These are phyloP conservation scores for Pseudopyrenochaeta lycopersici DNA, from an alignment of 2,329 filamentous ascomycete genomes.

Conservation along the genomic window DNA sequence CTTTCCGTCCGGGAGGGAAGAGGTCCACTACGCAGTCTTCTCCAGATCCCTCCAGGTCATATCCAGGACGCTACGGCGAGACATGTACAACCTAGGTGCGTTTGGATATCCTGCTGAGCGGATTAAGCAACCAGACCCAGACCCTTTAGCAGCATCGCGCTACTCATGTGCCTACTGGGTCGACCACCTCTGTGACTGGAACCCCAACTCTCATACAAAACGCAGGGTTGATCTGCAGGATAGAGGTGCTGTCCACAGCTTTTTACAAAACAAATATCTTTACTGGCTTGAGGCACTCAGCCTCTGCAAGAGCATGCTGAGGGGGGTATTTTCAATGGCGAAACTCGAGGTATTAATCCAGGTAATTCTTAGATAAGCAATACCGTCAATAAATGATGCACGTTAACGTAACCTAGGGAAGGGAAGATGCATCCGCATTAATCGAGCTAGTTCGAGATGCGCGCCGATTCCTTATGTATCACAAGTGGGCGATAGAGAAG, in stretches of 20 bases:
- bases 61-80: slow-evolving; percentile 25
- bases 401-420: neutral
- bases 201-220: too few relatives aligned
- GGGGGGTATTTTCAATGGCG: slow-evolving; percentile 9
- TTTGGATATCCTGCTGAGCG: slow-evolving; percentile 25
- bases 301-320: slow-evolving; percentile 10
- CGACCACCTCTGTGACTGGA: slow-evolving; percentile 43
- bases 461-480: neutral
- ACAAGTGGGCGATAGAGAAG: too few relatives aligned
- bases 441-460: neutral
- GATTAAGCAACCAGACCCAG: slow-evolving; percentile 26
- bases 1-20: slow-evolving; percentile 35
- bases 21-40: slow-evolving; percentile 21
- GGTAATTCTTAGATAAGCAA: too few relatives aligned
- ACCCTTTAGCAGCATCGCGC: slow-evolving; percentile 33
- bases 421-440: too few relatives aligned
- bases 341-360: too few relatives aligned
- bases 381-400: neutral
- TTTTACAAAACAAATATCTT: too few relatives aligned
- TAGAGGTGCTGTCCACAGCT: slow-evolving; percentile 8
- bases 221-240: too few relatives aligned
- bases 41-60: slow-evolving; percentile 41
- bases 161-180: too few relatives aligned
- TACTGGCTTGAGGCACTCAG: too few relatives aligned
- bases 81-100: slow-evolving; percentile 32